Percentiles rank a stretch among this genome's conserved stretches.
Evolutionary conservation across 164 flowering plant genomes (phyloP).

Genomic region (Chimonanthus salicifolius): DNA sequence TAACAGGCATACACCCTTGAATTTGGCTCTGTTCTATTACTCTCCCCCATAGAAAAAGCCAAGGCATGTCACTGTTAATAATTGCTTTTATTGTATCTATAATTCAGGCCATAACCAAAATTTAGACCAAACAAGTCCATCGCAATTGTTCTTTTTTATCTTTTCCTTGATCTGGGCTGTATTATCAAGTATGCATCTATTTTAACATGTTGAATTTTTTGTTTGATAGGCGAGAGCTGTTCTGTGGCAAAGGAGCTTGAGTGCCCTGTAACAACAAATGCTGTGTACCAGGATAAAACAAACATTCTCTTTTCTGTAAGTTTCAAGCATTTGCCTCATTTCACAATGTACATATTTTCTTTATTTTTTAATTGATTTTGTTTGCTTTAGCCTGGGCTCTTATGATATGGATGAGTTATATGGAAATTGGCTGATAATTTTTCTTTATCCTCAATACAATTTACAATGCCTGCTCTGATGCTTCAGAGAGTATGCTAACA

Average conservation of each 20-base stretch:
- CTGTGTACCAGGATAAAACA: slow-evolving; percentile 96
- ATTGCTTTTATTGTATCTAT: too few species aligned
- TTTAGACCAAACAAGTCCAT: too few species aligned
- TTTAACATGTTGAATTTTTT: slow-evolving; percentile 1
- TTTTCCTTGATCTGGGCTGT: slow-evolving; percentile 3
- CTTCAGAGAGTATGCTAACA: too few species aligned
- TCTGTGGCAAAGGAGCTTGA: slow-evolving; percentile 88
- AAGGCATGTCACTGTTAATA: too few species aligned
- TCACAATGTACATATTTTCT: neutral
- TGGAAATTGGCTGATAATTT: too few species aligned
- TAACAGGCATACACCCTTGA: too few species aligned
- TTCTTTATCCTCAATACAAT: too few species aligned
- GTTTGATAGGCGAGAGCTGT: slow-evolving; percentile 80
- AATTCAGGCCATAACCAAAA: too few species aligned
- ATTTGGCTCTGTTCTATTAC: too few species aligned
- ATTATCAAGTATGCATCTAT: neutral
- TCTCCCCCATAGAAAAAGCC: too few species aligned
- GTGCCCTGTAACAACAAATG: slow-evolving; percentile 54
- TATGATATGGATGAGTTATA: too few species aligned
- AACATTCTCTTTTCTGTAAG: slow-evolving; percentile 93
- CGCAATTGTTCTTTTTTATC: neutral
- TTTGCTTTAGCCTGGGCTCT: neutral
- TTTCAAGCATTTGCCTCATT: neutral
- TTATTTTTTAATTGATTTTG: neutral
- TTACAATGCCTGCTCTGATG: too few species aligned